A percentile compares a stretch with the other conserved stretches of the same genome.
Evolutionary conservation across 192 early-diverging fungal species (phyloP).

Genomic region (Chytriomyces confervae): DNA sequence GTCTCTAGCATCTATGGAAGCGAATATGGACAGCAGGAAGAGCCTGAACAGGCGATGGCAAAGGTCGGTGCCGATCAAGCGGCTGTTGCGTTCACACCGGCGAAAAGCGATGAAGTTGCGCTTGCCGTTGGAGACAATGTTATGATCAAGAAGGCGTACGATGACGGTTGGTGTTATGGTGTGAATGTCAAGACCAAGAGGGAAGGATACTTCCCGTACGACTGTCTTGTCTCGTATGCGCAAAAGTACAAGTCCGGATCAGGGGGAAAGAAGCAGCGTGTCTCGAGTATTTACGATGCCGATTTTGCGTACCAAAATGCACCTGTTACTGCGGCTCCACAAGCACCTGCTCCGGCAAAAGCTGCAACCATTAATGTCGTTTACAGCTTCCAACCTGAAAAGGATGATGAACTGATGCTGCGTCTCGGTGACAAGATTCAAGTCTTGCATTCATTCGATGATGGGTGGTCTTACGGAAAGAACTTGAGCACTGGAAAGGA

Average conservation of each 20-base stretch:
- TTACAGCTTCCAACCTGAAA: conserved; percentile 8
- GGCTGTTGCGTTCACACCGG: background rate
- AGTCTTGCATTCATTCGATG: conserved; percentile 51
- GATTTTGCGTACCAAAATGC: background rate
- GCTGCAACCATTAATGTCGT: background rate
- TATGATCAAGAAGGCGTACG: background rate
- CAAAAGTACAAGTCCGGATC: background rate
- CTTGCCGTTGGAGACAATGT: background rate
- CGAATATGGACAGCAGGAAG: background rate
- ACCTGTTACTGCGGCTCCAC: background rate
- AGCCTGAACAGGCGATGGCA: background rate
- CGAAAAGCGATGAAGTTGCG: background rate
- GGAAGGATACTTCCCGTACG: conserved; percentile 58
- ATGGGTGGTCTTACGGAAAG: conserved; percentile 10
- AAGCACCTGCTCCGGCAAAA: conserved; percentile 1
- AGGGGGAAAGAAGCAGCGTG: background rate
- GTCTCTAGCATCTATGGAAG: conserved; percentile 24
- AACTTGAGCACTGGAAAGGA: background rate
- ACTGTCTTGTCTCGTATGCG: conserved; percentile 44
- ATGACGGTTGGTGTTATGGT: conserved; percentile 58
- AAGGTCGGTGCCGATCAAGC: background rate
- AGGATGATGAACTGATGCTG: conserved; percentile 4
- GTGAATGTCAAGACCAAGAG: conserved; percentile 53
- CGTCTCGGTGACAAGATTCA: conserved; percentile 48
- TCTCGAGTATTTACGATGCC: conserved; percentile 13